Conservation (phyloP, 305 asterid genomes). For the Striga hermonthica region DNA sequence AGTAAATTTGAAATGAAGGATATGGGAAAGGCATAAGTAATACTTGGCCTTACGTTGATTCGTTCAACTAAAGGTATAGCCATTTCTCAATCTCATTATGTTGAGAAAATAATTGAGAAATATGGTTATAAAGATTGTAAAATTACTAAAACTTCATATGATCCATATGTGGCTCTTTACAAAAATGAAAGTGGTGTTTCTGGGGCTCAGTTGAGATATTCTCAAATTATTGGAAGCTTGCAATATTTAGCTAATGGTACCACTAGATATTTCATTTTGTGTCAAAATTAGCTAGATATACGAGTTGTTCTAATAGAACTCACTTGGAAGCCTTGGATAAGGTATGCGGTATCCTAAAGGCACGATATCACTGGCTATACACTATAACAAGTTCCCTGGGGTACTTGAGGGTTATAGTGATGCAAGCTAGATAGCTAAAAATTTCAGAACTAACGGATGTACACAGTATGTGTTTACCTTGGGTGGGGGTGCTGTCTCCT, state of each 20-base stretch:
- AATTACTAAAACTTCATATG: neutral
- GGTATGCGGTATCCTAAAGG: neutral
- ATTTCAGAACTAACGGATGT: neutral
- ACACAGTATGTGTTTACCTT: neutral
- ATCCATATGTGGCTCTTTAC: neutral
- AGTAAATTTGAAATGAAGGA: neutral
- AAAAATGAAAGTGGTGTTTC: neutral
- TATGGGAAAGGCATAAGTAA: neutral
- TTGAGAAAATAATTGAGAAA: neutral
- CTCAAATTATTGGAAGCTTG: neutral
- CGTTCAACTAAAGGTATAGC: neutral
- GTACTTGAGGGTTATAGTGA: neutral
- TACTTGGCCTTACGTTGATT: neutral
- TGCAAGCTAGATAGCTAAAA: neutral
- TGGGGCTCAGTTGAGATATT: neutral
- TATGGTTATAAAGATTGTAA: neutral
- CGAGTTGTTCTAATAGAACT: too few relatives aligned
- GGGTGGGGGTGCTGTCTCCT: neutral
- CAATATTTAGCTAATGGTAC: too few relatives aligned
- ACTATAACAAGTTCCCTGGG: neutral
- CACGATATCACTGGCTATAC: neutral
- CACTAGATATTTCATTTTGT: too few relatives aligned
- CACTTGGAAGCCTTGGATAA: too few relatives aligned
- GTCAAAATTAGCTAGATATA: too few relatives aligned
- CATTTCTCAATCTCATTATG: neutral